Percentiles rank a stretch among this genome's conserved stretches.
phyloP scores from a whole-genome alignment of 345 rosid genomes.

The Excoecaria agallocha region DNA sequence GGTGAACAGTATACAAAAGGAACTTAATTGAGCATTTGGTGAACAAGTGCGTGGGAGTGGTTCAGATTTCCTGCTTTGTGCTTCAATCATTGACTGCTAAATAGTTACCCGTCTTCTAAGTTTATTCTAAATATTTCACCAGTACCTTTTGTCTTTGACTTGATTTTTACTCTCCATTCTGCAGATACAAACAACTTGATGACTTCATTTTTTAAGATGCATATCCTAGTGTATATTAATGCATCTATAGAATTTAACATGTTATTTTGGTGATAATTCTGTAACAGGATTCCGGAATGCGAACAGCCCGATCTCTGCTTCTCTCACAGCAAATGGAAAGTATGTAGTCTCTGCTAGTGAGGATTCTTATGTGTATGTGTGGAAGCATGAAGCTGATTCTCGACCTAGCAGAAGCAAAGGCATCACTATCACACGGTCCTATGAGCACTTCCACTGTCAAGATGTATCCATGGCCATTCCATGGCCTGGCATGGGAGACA shows the following conservation, averaged over 20 bases:
- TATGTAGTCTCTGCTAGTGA: slow-evolving; percentile 89
- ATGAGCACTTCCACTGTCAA: slow-evolving; percentile 87
- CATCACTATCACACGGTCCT: slow-evolving; percentile 58
- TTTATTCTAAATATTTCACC: background rate
- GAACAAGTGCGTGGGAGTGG: background rate
- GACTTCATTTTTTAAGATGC: background rate
- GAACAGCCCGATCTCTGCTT: slow-evolving; percentile 86
- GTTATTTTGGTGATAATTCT: slow-evolving; percentile 18
- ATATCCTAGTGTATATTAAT: background rate
- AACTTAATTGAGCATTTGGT: background rate
- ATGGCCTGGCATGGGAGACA: slow-evolving; percentile 76
- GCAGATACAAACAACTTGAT: background rate
- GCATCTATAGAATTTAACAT: slow-evolving; percentile 9
- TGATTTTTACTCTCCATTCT: background rate
- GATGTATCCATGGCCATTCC: slow-evolving; percentile 84
- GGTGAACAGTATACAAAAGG: background rate
- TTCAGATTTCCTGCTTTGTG: background rate
- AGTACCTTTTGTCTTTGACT: too few species aligned
- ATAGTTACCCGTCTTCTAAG: background rate
- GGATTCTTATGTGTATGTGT: slow-evolving; percentile 88
- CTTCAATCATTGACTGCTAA: background rate
- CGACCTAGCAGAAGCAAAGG: slow-evolving; percentile 70
- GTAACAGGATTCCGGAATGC: slow-evolving; percentile 83
- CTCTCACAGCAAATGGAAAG: slow-evolving; percentile 75
- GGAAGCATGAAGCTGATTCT: slow-evolving; percentile 86